These are phyloP conservation scores for Forsythia suspensa DNA, from an alignment of 257 asterid genomes.

Conservation along the genomic window DNA sequence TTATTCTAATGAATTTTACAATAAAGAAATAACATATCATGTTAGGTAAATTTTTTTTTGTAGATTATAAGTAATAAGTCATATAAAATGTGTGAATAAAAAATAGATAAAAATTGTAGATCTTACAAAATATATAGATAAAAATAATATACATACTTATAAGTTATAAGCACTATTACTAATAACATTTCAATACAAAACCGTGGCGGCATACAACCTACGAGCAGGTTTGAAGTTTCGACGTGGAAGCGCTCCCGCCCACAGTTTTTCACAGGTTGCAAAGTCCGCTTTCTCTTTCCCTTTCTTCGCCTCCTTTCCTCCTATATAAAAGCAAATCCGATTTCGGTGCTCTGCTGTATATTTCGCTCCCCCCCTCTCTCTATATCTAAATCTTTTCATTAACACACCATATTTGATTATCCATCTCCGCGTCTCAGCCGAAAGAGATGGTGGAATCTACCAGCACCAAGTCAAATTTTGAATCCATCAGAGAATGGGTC, in stretches of 20 bases:
- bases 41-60: no score
- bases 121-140: no score
- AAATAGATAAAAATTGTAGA: no score
- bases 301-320: background rate
- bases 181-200: no score
- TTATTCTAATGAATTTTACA: no score
- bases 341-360: background rate
- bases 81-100: no score
- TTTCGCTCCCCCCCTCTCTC: background rate
- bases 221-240: background rate
- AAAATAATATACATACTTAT: no score
- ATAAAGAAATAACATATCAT: no score
- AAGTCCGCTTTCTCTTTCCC: constrained; percentile 14
- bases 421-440: background rate
- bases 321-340: background rate
- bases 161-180: no score
- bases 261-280: constrained; percentile 1
- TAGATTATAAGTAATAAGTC: no score
- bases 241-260: constrained; percentile 13
- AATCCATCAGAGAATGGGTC: constrained; percentile 38
- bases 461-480: constrained; percentile 21
- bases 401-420: background rate
- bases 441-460: constrained; percentile 33
- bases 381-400: background rate
- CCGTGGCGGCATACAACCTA: no score